Evolutionary conservation across 2,329 filamentous ascomycete species (phyloP).

Genomic region (Penicillium frequentans): DNA sequence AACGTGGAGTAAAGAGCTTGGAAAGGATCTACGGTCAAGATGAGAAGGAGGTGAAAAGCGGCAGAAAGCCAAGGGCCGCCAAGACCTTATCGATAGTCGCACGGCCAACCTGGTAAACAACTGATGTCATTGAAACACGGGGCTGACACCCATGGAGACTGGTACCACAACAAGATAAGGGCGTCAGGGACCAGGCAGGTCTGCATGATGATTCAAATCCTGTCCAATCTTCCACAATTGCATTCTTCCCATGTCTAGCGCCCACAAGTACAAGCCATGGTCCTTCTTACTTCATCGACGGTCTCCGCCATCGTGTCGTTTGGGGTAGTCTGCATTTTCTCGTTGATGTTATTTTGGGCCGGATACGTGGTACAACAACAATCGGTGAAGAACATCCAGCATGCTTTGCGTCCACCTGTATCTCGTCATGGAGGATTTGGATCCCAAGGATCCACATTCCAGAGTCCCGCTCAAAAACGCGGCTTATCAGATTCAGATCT

Average conservation of each 20-base stretch:
- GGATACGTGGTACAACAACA: constrained; percentile 87
- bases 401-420: constrained; percentile 57
- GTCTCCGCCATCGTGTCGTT: constrained; percentile 46
- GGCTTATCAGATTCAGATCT: constrained; percentile 16
- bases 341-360: constrained; percentile 78
- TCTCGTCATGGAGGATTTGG: constrained; percentile 9
- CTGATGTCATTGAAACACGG: constrained; percentile 25
- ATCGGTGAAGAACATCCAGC: constrained; percentile 74
- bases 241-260: constrained; percentile 15
- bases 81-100: constrained; percentile 42
- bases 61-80: constrained; percentile 7
- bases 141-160: not conserved
- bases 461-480: constrained; percentile 19
- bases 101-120: constrained; percentile 36
- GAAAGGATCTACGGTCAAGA: constrained; percentile 5
- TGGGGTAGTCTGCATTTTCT: constrained; percentile 68
- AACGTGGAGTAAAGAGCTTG: constrained; percentile 4
- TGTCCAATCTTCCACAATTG: constrained; percentile 8
- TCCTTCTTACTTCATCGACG: constrained; percentile 46
- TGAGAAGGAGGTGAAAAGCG: constrained; percentile 5
- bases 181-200: not conserved
- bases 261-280: constrained; percentile 36
- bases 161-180: constrained; percentile 1
- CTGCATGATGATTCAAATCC: constrained; percentile 13
- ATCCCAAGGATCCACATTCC: constrained; percentile 21